Evolutionary conservation across 2,329 filamentous ascomycete genomes (phyloP).

Genomic region (Fusarium algeriense): DNA sequence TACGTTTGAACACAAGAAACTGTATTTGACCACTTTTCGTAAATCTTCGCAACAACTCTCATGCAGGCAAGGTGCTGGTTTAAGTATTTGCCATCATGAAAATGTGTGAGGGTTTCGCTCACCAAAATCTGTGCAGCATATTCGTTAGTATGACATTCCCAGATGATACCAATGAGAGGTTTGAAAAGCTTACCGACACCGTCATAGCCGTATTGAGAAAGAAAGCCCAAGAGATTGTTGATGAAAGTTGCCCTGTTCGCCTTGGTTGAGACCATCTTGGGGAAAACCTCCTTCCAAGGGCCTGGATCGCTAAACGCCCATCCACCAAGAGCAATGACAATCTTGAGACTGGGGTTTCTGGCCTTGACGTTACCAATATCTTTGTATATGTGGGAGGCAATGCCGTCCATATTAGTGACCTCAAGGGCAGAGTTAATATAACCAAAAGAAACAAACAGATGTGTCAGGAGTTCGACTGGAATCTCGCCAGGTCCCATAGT

Average conservation of each 20-base stretch:
- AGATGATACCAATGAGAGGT: too few species aligned
- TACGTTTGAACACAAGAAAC: background rate
- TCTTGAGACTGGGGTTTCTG: slow-evolving; percentile 42
- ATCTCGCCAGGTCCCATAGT: background rate
- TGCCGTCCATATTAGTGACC: background rate
- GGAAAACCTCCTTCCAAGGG: slow-evolving; percentile 42
- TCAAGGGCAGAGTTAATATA: background rate
- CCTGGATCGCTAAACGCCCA: slow-evolving; percentile 52
- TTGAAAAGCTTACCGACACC: slow-evolving; percentile 28
- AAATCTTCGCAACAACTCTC: too few species aligned
- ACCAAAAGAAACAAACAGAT: background rate
- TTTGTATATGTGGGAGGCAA: slow-evolving; percentile 3
- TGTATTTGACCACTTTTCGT: background rate
- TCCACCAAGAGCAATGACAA: slow-evolving; percentile 56
- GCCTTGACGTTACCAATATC: slow-evolving; percentile 51
- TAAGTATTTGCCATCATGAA: too few species aligned
- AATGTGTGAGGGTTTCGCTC: too few species aligned
- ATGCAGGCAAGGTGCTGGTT: too few species aligned
- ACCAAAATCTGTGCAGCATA: too few species aligned
- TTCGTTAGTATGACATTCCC: too few species aligned
- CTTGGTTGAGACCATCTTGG: slow-evolving; percentile 32
- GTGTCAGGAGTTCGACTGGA: background rate
- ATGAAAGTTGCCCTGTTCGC: slow-evolving; percentile 54
- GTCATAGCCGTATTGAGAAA: slow-evolving; percentile 44
- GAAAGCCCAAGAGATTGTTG: slow-evolving; percentile 44